Conservation (phyloP, 1,139 yeast genomes). For the Debaryomyces robertsiae region DNA sequence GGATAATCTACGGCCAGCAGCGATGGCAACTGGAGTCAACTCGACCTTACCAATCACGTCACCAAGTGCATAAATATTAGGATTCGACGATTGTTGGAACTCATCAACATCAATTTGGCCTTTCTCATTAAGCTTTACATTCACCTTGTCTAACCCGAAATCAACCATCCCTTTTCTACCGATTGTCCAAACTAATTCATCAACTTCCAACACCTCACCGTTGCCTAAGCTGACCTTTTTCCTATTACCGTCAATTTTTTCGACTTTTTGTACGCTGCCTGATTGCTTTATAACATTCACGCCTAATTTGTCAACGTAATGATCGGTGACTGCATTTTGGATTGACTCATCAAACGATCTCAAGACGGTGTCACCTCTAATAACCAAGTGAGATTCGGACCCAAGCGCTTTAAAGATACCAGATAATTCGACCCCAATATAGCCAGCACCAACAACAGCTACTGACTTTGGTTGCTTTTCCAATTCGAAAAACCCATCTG, state of each 20-base stretch:
- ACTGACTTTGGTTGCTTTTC: conserved; percentile 85
- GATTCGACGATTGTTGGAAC: conserved; percentile 77
- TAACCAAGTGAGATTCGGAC: conserved; percentile 81
- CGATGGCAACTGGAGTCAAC: conserved; percentile 97
- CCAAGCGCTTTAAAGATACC: conserved; percentile 92
- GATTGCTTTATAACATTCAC: conserved; percentile 73
- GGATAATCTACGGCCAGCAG: conserved; percentile 93
- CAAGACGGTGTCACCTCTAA: conserved; percentile 88
- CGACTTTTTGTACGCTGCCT: conserved; percentile 59
- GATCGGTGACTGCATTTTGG: conserved; percentile 75
- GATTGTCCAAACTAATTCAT: conserved; percentile 86
- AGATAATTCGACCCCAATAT: conserved; percentile 92
- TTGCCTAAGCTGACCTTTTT: conserved; percentile 60
- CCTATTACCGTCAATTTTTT: conserved; percentile 59
- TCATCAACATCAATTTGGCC: conserved; percentile 77
- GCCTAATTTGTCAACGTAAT: conserved; percentile 75
- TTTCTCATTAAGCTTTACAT: conserved; percentile 60
- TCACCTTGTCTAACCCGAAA: conserved; percentile 75
- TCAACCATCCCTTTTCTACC: conserved; percentile 83
- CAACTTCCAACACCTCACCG: conserved; percentile 67
- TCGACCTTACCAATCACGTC: conserved; percentile 92
- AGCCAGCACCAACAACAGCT: conserved; percentile 97
- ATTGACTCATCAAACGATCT: conserved; percentile 85
- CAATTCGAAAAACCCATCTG: conserved; percentile 89
- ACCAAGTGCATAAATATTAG: conserved; percentile 82